Base-by-base conservation (phyloP, 257 asterid genomes). In the Solanum bulbocastanum region DNA sequence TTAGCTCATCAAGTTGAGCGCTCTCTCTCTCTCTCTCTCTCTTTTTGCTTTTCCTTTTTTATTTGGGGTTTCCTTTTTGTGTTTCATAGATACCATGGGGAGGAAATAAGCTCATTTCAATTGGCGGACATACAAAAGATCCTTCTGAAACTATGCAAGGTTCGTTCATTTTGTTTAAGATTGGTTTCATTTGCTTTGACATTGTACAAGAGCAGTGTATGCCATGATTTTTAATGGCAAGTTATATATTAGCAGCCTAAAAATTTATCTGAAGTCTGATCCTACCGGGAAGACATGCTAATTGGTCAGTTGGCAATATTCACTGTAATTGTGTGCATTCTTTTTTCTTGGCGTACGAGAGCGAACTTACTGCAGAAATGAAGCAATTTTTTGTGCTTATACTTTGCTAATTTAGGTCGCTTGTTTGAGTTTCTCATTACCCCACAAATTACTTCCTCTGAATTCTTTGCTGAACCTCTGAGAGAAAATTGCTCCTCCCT, bases 91-190 rank as follows among this genome's bases (percentile, higher is more conserved):
- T 96, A 89, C 94, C 99, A 22, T 95, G 99, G 98, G 96, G 91
- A 52, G 98, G 98, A 90, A 93, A 91, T 88, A 94, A 95, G 94
- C 98, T 97, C 93, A 95, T 97, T 91, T 94, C 98, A 66, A 91
- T 96, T 85, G 98, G 98, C 90, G 99, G 99, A 90, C 98, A 96
- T 89, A 85, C 98, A 79, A 97, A 96, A 93, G 95, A 95, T 92
- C 96, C 98, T 88, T 90, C 94, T 72, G 98, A 97, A 92, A 89
- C 95, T 33, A 86, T 97, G 89, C 98, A 93, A 95, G 99, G 99
- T 96, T 90, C 78, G 90, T 35, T 87, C 74, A 58, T 88, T 18
- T 69, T 40, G 44, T 49, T 56, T 74, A 9, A 65, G 81, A 25
- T 39, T 44, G 71, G 60, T 71, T 68, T 33, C 22, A 73, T 86